phyloP scores from a whole-genome alignment of 306 rosid species.

The Mimosa bimucronata region DNA sequence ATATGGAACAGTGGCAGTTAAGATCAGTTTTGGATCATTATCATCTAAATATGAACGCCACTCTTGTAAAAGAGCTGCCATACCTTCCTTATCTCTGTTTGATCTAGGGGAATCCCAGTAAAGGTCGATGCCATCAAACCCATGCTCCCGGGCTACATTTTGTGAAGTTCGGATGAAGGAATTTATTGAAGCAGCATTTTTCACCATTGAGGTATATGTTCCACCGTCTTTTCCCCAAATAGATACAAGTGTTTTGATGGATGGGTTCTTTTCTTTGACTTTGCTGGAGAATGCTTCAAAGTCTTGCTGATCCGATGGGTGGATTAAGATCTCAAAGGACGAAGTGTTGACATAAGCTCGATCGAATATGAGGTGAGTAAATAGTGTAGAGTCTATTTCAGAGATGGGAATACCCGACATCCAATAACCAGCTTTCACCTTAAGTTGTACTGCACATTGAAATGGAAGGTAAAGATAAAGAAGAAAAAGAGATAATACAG shows the following conservation, averaged over 20 bases:
- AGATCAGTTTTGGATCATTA: not conserved
- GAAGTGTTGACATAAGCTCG: conserved; percentile 23
- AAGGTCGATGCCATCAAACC: conserved; percentile 41
- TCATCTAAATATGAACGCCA: not conserved
- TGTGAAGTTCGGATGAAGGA: conserved; percentile 47
- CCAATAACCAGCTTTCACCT: not conserved
- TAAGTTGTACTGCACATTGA: not conserved
- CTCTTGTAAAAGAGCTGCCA: not conserved
- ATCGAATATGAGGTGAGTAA: conserved; percentile 43
- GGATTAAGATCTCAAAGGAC: conserved; percentile 38
- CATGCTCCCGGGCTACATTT: conserved; percentile 29
- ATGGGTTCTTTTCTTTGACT: conserved; percentile 42
- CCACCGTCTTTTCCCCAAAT: not conserved
- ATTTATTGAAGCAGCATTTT: conserved; percentile 29
- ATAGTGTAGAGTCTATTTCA: conserved; percentile 44
- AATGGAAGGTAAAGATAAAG: not conserved
- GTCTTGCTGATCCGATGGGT: not conserved
- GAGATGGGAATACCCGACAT: not conserved
- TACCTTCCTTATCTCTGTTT: not conserved
- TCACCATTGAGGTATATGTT: conserved; percentile 16
- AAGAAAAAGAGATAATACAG: not conserved
- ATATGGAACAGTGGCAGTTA: not conserved
- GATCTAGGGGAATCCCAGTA: not conserved
- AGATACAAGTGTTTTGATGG: conserved; percentile 40
- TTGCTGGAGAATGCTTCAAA: not conserved